Evolutionary conservation across 768 basidiomycete genomes (phyloP), one percentile per base, ranked within the genome.

Genomic region (Filobasidium floriforme): DNA sequence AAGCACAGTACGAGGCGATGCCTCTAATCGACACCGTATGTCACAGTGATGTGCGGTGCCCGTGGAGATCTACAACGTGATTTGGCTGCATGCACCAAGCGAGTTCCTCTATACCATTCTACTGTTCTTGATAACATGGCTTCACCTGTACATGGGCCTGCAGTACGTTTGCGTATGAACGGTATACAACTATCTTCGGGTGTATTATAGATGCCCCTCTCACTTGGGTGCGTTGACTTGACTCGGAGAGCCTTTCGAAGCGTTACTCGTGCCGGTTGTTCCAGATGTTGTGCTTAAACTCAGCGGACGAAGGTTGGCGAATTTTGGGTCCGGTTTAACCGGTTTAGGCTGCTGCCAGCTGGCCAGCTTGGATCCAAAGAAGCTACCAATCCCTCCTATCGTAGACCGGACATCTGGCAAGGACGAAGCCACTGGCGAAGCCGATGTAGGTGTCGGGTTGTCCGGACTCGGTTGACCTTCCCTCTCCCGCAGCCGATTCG

Each of bases 381-480:
- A 76, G 62, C 73, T 73, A 1, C 76, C 76, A 24, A 78, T 75
- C 1, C 75, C 76, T 6, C 77, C 77, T 1, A 78, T 46, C 5
- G 77, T 73, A 28, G 72, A 68, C 32, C 64, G 61, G 55, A 78
- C 72, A 40, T 76, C 76, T 4, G 70, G 69, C 5, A 74, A 40
- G 40, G 72, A 70, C 6, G 65, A 69, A 5, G 65, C 43, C 26
- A 60, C 19, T 0, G 72, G 68, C 6, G 65, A 66, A 7, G 66
- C 43, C 28, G 63, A 15, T 1, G 49, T 15, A 57, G 44, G 18
- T 29, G 63, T 26, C 10, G 59, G 51, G 7, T 29, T 24, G 1
- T 32, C 15, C 12, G 70, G 61, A 40, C n/a, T n/a, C 5, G 18
- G 10, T 41, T 68, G 61, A 14, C 61, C 63, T 61, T 76, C 75